These are phyloP conservation scores for Chlorella sorokiniana DNA, from an alignment of 139 green algal genomes.

Conservation along the genomic window DNA sequence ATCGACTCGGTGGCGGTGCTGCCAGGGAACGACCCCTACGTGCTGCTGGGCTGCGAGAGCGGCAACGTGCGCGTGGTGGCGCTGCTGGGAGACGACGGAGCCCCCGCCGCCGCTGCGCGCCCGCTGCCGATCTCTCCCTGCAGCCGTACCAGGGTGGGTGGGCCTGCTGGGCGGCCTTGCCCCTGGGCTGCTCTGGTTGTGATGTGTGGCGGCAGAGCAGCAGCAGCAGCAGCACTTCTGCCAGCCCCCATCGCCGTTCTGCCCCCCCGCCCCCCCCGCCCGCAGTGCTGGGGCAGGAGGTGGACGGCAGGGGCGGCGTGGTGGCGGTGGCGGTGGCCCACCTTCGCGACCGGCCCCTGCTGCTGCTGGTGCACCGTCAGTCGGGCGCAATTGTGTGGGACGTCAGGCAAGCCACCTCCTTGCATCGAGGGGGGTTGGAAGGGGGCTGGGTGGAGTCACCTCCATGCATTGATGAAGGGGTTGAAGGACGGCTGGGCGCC, in stretches of 20 bases:
- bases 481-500: too few relatives aligned
- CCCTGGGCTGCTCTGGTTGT: neutral
- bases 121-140: constrained; percentile 29
- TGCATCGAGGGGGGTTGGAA: too few relatives aligned
- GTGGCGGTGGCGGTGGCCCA: constrained; percentile 30
- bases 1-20: constrained; percentile 45
- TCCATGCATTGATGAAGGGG: too few relatives aligned
- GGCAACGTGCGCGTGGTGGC: constrained; percentile 46
- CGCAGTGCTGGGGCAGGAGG: constrained; percentile 49
- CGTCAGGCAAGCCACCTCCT: too few relatives aligned
- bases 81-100: constrained; percentile 33
- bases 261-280: neutral
- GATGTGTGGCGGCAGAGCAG: too few relatives aligned
- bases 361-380: constrained; percentile 50
- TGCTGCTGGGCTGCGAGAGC: constrained; percentile 55
- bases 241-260: too few relatives aligned
- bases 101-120: constrained; percentile 9
- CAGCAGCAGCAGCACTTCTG: neutral
- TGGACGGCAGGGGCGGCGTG: constrained; percentile 38
- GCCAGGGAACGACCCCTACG: constrained; percentile 33
- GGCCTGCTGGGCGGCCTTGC: neutral
- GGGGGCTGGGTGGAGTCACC: too few relatives aligned
- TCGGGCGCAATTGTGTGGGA: constrained; percentile 55
- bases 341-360: constrained; percentile 29
- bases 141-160: constrained; percentile 48